Base-by-base conservation (phyloP, 1,139 yeast species). In the Geotrichum siamense region DNA sequence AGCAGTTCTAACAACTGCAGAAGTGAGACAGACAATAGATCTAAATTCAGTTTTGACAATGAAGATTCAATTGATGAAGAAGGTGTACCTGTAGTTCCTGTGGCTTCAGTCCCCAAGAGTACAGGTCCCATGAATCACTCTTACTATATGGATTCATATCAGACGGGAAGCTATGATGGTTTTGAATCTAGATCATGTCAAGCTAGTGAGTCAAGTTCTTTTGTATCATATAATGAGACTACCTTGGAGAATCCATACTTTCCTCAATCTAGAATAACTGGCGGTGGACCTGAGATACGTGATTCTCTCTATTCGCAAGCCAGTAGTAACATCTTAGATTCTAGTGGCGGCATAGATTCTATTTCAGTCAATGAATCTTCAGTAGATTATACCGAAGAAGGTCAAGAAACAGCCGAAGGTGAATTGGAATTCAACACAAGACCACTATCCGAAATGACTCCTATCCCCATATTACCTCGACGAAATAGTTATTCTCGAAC, bases 271-370 rank as follows among this genome's bases (percentile, higher is more conserved):
- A 35, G 33, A 12, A 27, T 37, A 6, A 36, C 36, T n/a, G 28
- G 21, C n/a, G 19, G 39, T 3, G 20, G 15, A 5, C 9, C 19
- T 13, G 9, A 23, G 26, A 10, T 23, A 8, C 26, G 26, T 23
- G 26, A 6, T 2, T 45, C 45, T 5, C 26, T 45, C 19, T 25
- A 38, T 10, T 45, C 48, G 3, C 30, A 28, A 9, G 42, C 42
- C 10, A 40, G 44, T 20, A 35, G 44, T 10, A 43, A 39, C 15
- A 46, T 46, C 28, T 34, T 46, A n/a, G 46, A 42, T 28, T 31
- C 44, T 3, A 38, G 39, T 12, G 49, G 44, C 12, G 46, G 49
- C 3, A 12, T 35, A 17, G 46, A 28, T 5, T 13, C 34, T 10
- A 8, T 38, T 9, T 27, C 45, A 3, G 22, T 32, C n/a, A 13